A percentile compares a stretch with the other conserved stretches of the same genome.
phyloP scores from a whole-genome alignment of 2,329 filamentous ascomycete genomes.

The Plenodomus tracheiphilus region DNA sequence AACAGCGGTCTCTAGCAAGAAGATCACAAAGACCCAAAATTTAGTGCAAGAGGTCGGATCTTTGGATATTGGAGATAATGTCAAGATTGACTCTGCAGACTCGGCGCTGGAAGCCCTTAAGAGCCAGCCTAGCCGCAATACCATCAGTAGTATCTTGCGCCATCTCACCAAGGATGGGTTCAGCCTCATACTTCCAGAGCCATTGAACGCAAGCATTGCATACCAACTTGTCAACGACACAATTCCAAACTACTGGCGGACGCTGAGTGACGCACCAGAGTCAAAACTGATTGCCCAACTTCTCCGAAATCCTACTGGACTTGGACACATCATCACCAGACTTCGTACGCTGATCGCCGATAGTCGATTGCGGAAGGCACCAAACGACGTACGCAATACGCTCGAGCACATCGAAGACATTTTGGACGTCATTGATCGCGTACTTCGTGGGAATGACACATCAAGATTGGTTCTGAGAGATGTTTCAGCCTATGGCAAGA shows the following conservation, averaged over 20 bases:
- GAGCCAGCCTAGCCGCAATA: constrained; percentile 64
- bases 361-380: constrained; percentile 39
- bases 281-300: constrained; percentile 60
- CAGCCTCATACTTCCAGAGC: constrained; percentile 64
- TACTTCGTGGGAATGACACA: constrained; percentile 52
- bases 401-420: constrained; percentile 45
- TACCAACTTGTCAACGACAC: constrained; percentile 74
- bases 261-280: constrained; percentile 6
- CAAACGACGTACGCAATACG: constrained; percentile 33
- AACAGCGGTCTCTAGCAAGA: constrained; percentile 51
- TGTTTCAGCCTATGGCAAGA: constrained; percentile 46
- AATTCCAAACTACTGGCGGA: constrained; percentile 79
- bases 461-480: constrained; percentile 51
- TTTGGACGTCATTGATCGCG: constrained; percentile 46
- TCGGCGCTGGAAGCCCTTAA: constrained; percentile 65
- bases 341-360: constrained; percentile 62
- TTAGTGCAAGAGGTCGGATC: constrained; percentile 18
- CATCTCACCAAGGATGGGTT: constrained; percentile 57
- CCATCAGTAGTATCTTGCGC: constrained; percentile 56
- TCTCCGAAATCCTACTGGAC: constrained; percentile 72
- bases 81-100: constrained; percentile 36
- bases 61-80: constrained; percentile 12
- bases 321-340: constrained; percentile 76
- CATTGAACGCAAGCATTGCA: constrained; percentile 73
- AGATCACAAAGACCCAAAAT: constrained; percentile 18